Percentiles rank a stretch among this genome's conserved stretches.
These are phyloP conservation scores for Danielozyma ontarioensis DNA, from an alignment of 805 yeast species.

Conservation along the genomic window DNA sequence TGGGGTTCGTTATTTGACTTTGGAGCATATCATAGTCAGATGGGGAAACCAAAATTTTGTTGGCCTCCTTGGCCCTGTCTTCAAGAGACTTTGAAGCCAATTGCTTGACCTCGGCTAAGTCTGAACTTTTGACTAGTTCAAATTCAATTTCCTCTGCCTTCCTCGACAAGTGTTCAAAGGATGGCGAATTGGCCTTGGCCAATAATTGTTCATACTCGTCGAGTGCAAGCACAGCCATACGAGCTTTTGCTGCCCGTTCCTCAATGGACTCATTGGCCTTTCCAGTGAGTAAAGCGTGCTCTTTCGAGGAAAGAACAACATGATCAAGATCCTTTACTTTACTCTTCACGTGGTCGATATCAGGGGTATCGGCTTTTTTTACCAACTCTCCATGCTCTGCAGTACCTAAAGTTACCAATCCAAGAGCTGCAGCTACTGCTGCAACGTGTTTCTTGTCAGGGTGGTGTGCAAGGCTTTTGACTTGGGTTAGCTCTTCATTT, in stretches of 20 bases:
- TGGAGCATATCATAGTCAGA: no score
- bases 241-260: constrained; percentile 6
- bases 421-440: not conserved
- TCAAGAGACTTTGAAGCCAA: not conserved
- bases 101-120: not conserved
- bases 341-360: constrained; percentile 5
- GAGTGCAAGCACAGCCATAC: constrained; percentile 1
- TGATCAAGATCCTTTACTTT: constrained; percentile 5
- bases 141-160: not conserved
- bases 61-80: not conserved
- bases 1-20: constrained; percentile 5
- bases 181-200: constrained; percentile 13
- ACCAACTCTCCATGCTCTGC: constrained; percentile 6
- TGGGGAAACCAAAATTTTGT: not conserved
- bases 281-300: constrained; percentile 2
- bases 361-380: constrained; percentile 6
- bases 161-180: constrained; percentile 12
- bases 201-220: constrained; percentile 18
- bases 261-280: constrained; percentile 4
- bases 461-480: not conserved
- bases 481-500: constrained; percentile 1
- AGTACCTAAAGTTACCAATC: not conserved
- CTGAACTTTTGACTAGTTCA: not conserved
- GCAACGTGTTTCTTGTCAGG: not conserved
- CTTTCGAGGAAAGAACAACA: constrained; percentile 2